phyloP scores from a whole-genome alignment of 192 early-diverging fungal genomes.

The Coemansia sp. region DNA sequence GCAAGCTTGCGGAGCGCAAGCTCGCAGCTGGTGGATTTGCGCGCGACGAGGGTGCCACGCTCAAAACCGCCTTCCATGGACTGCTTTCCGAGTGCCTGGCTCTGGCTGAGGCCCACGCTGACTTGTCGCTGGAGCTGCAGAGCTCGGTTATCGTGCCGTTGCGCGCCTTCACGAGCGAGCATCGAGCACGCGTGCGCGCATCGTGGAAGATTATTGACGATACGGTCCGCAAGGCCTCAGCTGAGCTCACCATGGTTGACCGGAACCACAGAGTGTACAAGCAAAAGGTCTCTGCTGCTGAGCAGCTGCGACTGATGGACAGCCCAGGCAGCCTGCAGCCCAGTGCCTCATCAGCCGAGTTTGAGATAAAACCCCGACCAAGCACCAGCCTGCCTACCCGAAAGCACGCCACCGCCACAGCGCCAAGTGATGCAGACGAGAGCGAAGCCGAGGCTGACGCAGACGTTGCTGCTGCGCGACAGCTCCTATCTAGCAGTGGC shows the following conservation, averaged over 20 bases:
- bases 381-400: neutral
- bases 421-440: constrained; percentile 2
- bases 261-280: constrained; percentile 44
- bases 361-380: constrained; percentile 40
- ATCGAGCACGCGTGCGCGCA: constrained; percentile 37
- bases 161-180: constrained; percentile 43
- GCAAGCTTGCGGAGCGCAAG: constrained; percentile 28
- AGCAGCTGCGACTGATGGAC: constrained; percentile 34
- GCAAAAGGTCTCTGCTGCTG: constrained; percentile 44
- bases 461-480: constrained; percentile 24
- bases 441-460: constrained; percentile 16
- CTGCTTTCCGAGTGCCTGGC: constrained; percentile 38
- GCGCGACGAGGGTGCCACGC: constrained; percentile 51
- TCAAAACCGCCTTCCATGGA: constrained; percentile 48
- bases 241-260: constrained; percentile 40
- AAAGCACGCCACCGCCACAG: neutral
- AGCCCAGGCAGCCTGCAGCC: constrained; percentile 12
- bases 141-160: constrained; percentile 42
- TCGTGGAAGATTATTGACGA: constrained; percentile 50
- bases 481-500: constrained; percentile 15
- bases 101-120: constrained; percentile 30
- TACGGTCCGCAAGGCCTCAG: constrained; percentile 30
- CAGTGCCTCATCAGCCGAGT: constrained; percentile 7
- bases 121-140: constrained; percentile 42
- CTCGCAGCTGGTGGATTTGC: constrained; percentile 32